These are phyloP conservation scores for Paraurostyla sp. DNA, from an alignment of 73 alveolate species.

Conservation along the genomic window DNA sequence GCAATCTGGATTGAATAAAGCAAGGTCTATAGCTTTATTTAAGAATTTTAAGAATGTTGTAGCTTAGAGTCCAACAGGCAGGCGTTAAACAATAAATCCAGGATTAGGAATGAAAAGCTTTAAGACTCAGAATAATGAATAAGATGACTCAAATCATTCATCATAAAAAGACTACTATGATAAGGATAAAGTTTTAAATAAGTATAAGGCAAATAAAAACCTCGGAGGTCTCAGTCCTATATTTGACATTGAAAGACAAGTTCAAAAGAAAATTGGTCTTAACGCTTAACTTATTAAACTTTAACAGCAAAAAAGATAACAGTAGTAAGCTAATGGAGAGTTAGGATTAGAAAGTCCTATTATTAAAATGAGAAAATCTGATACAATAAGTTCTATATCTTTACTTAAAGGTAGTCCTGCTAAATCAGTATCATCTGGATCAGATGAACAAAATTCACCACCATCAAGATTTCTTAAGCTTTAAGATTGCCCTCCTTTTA, in stretches of 20 bases:
- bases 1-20: background rate
- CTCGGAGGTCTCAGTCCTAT: constrained; percentile 41
- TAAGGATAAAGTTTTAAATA: background rate
- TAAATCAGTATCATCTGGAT: too few species aligned
- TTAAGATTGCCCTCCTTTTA: too few species aligned
- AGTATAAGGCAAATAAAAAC: background rate
- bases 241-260: background rate
- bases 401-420: too few species aligned
- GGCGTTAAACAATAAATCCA: background rate
- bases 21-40: background rate
- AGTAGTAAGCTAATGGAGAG: background rate
- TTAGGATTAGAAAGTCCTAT: too few species aligned
- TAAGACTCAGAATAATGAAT: background rate
- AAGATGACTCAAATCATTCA: background rate
- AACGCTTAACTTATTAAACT: background rate
- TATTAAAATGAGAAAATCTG: too few species aligned
- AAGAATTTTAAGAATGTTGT: background rate
- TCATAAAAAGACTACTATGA: background rate
- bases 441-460: too few species aligned
- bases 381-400: too few species aligned
- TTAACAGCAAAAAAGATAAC: background rate
- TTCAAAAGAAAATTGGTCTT: background rate
- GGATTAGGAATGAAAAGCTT: background rate
- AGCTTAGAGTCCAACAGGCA: background rate
- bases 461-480: too few species aligned